A percentile compares a stretch with the other conserved stretches of the same genome.
phyloP scores from a whole-genome alignment of 2,329 filamentous ascomycete species.

The Massarina eburnea region DNA sequence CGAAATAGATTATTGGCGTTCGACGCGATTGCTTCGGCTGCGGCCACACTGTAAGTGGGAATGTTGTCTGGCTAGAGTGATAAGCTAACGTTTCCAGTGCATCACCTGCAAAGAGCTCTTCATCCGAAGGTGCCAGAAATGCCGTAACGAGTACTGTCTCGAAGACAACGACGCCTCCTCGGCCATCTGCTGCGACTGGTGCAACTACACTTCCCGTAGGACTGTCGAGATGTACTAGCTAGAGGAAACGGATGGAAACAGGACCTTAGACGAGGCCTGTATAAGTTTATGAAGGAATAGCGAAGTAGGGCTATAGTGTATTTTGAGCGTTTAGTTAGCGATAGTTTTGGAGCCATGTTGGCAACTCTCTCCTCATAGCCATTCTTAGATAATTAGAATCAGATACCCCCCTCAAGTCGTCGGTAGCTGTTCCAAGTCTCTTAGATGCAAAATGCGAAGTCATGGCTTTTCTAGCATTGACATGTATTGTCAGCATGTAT shows the following conservation, averaged over 20 bases:
- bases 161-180: conserved; percentile 82
- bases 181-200: conserved; percentile 52
- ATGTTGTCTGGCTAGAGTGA: background rate
- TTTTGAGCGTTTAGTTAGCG: conserved; percentile 3
- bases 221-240: conserved; percentile 38
- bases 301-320: background rate
- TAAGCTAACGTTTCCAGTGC: conserved; percentile 57
- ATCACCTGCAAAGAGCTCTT: conserved; percentile 71
- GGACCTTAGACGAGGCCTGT: background rate
- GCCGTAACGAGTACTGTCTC: conserved; percentile 79
- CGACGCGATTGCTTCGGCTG: conserved; percentile 82
- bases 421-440: conserved; percentile 3
- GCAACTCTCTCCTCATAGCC: conserved; percentile 15
- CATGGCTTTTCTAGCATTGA: too few species aligned
- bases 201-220: conserved; percentile 39
- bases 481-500: too few species aligned
- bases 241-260: background rate
- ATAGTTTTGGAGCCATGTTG: background rate
- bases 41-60: conserved; percentile 66
- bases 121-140: conserved; percentile 71
- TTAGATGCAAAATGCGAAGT: too few species aligned
- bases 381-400: conserved; percentile 13
- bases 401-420: conserved; percentile 30
- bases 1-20: conserved; percentile 52
- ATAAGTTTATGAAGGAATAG: background rate